Evolutionary conservation across 371 early-diverging fungal genomes (phyloP).

Genomic region (Apophysomyces ossiformis): DNA sequence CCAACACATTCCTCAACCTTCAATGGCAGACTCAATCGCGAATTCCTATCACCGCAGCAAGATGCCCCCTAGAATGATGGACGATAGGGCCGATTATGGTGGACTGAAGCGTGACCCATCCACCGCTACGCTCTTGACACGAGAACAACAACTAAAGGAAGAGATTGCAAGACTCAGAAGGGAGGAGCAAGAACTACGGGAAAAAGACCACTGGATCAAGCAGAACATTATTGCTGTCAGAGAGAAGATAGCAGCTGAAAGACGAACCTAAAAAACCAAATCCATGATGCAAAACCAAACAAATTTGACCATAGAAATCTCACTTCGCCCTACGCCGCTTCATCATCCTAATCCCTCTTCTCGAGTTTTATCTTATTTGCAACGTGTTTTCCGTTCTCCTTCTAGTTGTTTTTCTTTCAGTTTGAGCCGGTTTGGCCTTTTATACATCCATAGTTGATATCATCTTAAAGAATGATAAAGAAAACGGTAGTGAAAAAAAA

Average conservation of each 20-base stretch:
- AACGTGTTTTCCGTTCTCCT: background rate
- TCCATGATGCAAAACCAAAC: constrained; percentile 4
- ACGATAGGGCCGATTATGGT: constrained; percentile 22
- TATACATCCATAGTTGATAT: background rate
- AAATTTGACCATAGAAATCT: background rate
- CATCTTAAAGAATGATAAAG: background rate
- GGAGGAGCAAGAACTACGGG: constrained; percentile 48
- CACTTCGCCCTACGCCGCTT: background rate
- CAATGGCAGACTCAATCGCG: constrained; percentile 46
- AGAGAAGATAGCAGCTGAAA: constrained; percentile 35
- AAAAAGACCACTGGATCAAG: constrained; percentile 50
- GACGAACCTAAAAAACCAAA: background rate
- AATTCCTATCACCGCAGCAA: constrained; percentile 51
- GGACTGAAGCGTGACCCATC: constrained; percentile 26
- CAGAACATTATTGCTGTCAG: constrained; percentile 48
- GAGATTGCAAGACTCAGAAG: constrained; percentile 50
- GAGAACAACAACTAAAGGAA: constrained; percentile 47
- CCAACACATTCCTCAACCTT: background rate
- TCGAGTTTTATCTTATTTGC: background rate
- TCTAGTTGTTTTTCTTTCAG: background rate
- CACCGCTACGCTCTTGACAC: constrained; percentile 32
- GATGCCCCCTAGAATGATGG: constrained; percentile 49
- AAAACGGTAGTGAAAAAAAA: background rate
- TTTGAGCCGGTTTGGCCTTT: background rate
- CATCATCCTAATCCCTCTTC: background rate